Conservation (phyloP, 768 basidiomycete genomes). For the Kockovaella imperatae region DNA sequence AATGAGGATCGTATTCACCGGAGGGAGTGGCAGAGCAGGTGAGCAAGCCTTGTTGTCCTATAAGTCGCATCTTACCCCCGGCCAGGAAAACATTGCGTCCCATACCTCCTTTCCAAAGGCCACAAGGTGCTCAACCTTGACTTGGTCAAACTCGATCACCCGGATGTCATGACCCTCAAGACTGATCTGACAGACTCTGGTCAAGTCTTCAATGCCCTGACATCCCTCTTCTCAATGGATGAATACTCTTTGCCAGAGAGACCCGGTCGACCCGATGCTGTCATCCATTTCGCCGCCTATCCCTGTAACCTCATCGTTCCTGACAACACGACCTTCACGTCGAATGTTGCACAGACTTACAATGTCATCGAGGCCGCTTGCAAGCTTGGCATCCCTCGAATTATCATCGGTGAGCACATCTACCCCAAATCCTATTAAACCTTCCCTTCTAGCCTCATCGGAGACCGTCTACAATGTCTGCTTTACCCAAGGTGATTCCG, state of each 20-base stretch:
- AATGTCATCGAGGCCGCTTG: constrained; percentile 42
- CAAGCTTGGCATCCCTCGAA: constrained; percentile 40
- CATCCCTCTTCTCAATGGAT: constrained; percentile 29
- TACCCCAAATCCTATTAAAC: no score
- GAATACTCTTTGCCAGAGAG: constrained; percentile 30
- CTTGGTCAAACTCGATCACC: constrained; percentile 31
- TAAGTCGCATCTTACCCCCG: no score
- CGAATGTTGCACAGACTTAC: constrained; percentile 35
- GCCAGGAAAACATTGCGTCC: constrained; percentile 39
- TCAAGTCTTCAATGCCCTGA: constrained; percentile 42
- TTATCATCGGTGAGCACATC: no score
- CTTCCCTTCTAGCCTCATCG: constrained; percentile 33
- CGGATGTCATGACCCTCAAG: constrained; percentile 38
- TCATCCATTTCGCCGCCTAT: constrained; percentile 42
- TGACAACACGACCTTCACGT: constrained; percentile 32
- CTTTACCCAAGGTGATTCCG: constrained; percentile 39
- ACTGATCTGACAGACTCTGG: constrained; percentile 39
- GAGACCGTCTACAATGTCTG: constrained; percentile 42
- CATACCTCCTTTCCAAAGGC: constrained; percentile 37
- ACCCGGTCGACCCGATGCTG: constrained; percentile 19
- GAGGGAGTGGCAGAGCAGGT: constrained; percentile 42
- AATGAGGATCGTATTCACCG: constrained; percentile 40
- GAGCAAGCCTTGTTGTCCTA: no score
- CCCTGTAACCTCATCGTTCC: constrained; percentile 40
- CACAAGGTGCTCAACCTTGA: constrained; percentile 43